Base-by-base conservation (phyloP, 306 rosid species). In the Argentina anserina region DNA sequence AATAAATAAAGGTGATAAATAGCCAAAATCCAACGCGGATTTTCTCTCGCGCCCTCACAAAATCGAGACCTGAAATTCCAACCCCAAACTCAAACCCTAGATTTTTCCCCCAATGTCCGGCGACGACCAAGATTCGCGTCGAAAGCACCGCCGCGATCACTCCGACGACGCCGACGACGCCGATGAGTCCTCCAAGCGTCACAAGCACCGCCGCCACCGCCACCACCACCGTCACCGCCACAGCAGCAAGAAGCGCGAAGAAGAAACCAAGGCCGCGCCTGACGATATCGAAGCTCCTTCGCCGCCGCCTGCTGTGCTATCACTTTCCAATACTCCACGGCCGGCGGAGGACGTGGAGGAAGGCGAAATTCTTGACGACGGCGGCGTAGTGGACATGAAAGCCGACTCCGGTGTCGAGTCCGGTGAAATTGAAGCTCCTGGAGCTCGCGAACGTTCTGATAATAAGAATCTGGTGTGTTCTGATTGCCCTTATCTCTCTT, bases 351-450 rank as follows among this genome's bases (percentile, higher is more conserved):
- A 93, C 20, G 86, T 93, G 9, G 98, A 93, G 83, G 98, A 93
- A 80, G 98, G 98, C 69, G 98, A 93, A 83, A 93, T 93, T 85
- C 93, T 90, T 31, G 97, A 90, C 46, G 98, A 90, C 7, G 85
- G 86, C 73, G 60, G 66, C 72, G 67, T 76, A 79, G 76, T 72
- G 63, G 77, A 49, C 43, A 80, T 63, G 52, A 73, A 45, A n/a
- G 61, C 63, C 50, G 83, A 76, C 29, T 88, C 86, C 41, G 85
- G 80, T 75, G 87, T 70, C 3, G 88, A 87, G 53, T 76, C 85
- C 66, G 87, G 86, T 65, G 85, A 88, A 86, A 66, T 84, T 55
- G 83, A 78, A 74, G 80, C 80, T 71, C 75, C 71, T 36, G 84
- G 69, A 73, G 76, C 26, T 80, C 76, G 69, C 36, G 81, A 60